Base-by-base conservation (phyloP, 2,329 filamentous ascomycete species). In the Fusarium sp. region DNA sequence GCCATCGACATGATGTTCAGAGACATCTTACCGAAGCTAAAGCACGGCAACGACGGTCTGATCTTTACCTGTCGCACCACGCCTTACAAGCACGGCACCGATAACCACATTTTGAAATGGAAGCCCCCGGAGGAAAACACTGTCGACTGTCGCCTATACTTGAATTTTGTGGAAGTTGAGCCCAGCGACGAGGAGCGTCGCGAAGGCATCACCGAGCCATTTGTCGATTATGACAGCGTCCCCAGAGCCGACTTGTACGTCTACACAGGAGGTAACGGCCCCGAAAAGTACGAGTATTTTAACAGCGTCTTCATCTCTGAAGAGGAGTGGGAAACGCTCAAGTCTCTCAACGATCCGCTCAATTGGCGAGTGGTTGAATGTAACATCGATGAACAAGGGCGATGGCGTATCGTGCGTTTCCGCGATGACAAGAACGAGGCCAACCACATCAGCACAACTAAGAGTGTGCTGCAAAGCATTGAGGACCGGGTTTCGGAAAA, bases 11-110 rank as follows among this genome's bases (percentile, higher is more conserved):
- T 93, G 88, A 97, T 98, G 92, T 97, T 99, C 84, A 89, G 91
- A 73, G 88, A 95, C 62, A 89, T 97, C 46, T 89, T 98, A 32
- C 95, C 94, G 2, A 90, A 87, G 44, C 88, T 99, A 38, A 92
- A 91, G 73, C 96, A 99, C 79, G 95, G 95, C 69, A 98, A 98
- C 80, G 96, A 99, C 80, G 96, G 96, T 9, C 87, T 99, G 49
- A 97, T 99, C 78, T 99, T 98, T 82, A 98, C 96, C n/a, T 97
- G 95, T 83, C 90, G 93, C 70, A 92, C 90, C 75, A 94, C 93
- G 20, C 88, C 91, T 13, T 99, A 99, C 84, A 91, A 91, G 75
- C 91, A 92, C 73, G 96, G 96, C 73, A 99, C 96, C 15, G 96
- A 99, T 81, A 89, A 89, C 53, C 92, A 97, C 80, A 99, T 98